Evolutionary conservation across 768 basidiomycete species (phyloP).

Genomic region (Leucosporidium creatinivorum): DNA sequence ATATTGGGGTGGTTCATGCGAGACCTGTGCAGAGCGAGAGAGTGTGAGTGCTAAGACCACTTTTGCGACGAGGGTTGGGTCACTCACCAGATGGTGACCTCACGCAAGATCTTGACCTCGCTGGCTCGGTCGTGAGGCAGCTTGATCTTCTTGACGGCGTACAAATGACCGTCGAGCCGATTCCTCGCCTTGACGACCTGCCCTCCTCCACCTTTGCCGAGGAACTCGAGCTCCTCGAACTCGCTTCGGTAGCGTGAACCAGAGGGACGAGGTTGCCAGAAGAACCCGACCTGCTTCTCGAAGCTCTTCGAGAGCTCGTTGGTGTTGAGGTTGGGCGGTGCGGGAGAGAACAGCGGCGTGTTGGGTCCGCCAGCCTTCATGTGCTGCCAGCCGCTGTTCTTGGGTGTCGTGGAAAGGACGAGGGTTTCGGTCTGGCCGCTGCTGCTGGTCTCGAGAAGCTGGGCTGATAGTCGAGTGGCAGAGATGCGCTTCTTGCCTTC

Average conservation of each 20-base stretch:
- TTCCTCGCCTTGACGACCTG: slow-evolving; percentile 39
- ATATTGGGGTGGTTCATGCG: slow-evolving; percentile 32
- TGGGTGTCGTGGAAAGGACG: slow-evolving; percentile 19
- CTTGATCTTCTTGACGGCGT: slow-evolving; percentile 37
- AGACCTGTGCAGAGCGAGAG: slow-evolving; percentile 9
- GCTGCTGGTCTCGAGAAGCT: slow-evolving; percentile 19
- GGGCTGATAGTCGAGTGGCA: slow-evolving; percentile 4
- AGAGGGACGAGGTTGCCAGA: slow-evolving; percentile 31
- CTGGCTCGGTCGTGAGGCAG: slow-evolving; percentile 31
- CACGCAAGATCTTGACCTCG: slow-evolving; percentile 35
- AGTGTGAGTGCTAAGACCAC: not conserved
- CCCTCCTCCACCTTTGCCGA: slow-evolving; percentile 36
- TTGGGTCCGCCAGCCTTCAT: not conserved
- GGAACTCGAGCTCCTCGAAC: slow-evolving; percentile 38
- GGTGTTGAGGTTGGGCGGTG: not conserved
- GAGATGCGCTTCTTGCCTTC: slow-evolving; percentile 26
- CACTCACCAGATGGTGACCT: slow-evolving; percentile 36
- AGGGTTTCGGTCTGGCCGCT: slow-evolving; percentile 1
- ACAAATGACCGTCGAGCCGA: slow-evolving; percentile 32
- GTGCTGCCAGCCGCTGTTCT: slow-evolving; percentile 18
- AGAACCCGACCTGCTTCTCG: slow-evolving; percentile 31
- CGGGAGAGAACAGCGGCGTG: slow-evolving; percentile 16
- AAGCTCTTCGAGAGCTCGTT: slow-evolving; percentile 13
- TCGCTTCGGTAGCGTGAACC: slow-evolving; percentile 33
- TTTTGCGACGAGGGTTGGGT: not conserved